Conservation (phyloP, 768 basidiomycete species). For the Pulveroboletus sp. region DNA sequence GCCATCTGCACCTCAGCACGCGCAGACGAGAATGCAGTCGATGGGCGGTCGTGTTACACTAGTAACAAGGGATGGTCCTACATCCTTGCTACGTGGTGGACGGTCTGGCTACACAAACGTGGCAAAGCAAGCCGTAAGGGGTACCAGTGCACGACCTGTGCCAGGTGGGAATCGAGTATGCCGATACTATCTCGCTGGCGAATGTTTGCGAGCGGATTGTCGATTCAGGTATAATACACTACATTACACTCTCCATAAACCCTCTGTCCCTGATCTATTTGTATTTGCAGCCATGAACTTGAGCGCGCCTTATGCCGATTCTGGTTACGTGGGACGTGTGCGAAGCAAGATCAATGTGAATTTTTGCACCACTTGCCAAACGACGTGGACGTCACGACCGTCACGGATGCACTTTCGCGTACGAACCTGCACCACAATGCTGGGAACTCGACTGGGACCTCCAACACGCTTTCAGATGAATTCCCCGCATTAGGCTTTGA, state of each 20-base stretch:
- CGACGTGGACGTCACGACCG: conserved; percentile 71
- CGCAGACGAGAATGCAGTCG: conserved; percentile 47
- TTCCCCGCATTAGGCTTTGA: conserved; percentile 67
- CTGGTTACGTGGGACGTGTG: conserved; percentile 96
- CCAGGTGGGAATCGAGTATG: conserved; percentile 72
- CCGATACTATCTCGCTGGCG: conserved; percentile 93
- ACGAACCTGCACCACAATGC: conserved; percentile 47
- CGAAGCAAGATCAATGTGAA: conserved; percentile 95
- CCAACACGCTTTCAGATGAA: conserved; percentile 43
- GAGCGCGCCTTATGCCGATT: conserved; percentile 94
- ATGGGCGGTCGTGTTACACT: conserved; percentile 67
- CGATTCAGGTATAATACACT: conserved; percentile 76
- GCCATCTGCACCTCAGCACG: conserved; percentile 39
- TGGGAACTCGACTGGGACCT: conserved; percentile 35
- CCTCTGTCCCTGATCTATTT: conserved; percentile 11
- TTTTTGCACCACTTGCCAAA: conserved; percentile 90
- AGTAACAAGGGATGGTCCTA: conserved; percentile 51
- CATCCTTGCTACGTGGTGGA: conserved; percentile 36
- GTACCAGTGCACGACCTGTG: conserved; percentile 31
- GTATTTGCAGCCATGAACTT: conserved; percentile 71
- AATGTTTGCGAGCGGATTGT: conserved; percentile 94
- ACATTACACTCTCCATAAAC: not conserved
- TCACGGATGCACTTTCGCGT: conserved; percentile 65
- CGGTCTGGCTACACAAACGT: conserved; percentile 34
- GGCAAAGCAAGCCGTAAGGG: conserved; percentile 18